phyloP scores from a whole-genome alignment of 2,329 filamentous ascomycete species.

The Colletotrichum lupini region DNA sequence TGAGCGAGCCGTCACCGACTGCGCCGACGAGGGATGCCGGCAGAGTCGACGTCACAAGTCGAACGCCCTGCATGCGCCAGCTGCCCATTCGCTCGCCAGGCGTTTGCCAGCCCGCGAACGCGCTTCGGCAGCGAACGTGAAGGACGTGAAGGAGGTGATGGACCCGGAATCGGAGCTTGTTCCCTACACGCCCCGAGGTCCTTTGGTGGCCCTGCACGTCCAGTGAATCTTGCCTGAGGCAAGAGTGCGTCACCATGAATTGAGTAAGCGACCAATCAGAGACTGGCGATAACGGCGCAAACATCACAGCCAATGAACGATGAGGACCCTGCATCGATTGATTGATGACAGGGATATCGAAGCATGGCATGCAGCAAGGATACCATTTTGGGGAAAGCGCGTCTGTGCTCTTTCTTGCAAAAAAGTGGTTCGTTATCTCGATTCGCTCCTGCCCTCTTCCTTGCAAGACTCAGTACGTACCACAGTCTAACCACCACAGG shows the following conservation, averaged over 20 bases:
- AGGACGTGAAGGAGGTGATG: neutral
- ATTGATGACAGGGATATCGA: conserved; percentile 23
- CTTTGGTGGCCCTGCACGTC: neutral
- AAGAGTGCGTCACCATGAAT: neutral
- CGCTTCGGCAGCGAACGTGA: neutral
- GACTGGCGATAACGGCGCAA: conserved; percentile 6
- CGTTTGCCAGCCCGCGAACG: neutral
- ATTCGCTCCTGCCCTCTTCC: conserved; percentile 20
- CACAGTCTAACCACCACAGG: neutral
- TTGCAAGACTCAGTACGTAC: neutral
- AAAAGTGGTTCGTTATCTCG: conserved; percentile 25
- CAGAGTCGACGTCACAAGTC: conserved; percentile 29
- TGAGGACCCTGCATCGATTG: conserved; percentile 29
- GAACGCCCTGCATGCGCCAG: conserved; percentile 18
- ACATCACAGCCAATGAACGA: conserved; percentile 1
- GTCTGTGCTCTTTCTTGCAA: conserved; percentile 22
- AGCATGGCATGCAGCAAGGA: conserved; percentile 28
- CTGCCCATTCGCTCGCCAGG: neutral
- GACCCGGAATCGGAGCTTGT: neutral
- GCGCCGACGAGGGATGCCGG: conserved; percentile 26
- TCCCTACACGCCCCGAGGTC: neutral
- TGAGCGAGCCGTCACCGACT: conserved; percentile 29
- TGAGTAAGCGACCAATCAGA: neutral
- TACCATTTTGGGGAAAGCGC: conserved; percentile 8
- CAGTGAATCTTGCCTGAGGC: conserved; percentile 1